Base-by-base conservation (phyloP, 352 stramenopile genomes). In the Phytophthora tubulina region DNA sequence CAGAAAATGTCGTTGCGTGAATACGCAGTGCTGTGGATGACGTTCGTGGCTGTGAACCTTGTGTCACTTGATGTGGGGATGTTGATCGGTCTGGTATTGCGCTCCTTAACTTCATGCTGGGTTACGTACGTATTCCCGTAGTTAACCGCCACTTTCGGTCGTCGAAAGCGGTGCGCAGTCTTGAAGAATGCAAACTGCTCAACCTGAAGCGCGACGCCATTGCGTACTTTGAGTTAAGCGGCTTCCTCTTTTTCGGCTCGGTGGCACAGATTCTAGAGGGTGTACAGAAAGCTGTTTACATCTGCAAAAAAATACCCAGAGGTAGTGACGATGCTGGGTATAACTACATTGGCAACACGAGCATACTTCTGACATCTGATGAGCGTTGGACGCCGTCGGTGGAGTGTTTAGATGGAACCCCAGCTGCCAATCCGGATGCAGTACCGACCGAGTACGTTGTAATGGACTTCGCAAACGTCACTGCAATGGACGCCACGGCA, bases 31-130 rank as follows among this genome's bases (percentile, higher is more conserved):
- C 80, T 96, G 13, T 81, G 98, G 64, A 66, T 85, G 11, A 98
- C 97, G 33, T 99, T 99, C 84, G 73, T 86, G 35, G 80, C 94
- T 4, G 97, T 99, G 69, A 97, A 98, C 72, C 79, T 88, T 42
- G 73, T 96, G 31, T 95, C 93, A n/a, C 91, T 99, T 14, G 95
- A 99, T 72, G 82, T 96, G 61, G 96, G 97, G 11, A 99, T 99
- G 79, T 50, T 98, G 8, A 70, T 94, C 7, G 97, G 97, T 49
- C 91, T 99, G 63, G 88, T 6, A 78, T 98, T 32, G 92, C 92
- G 13, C 88, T 92, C 57, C 63, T 95, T 49, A 92, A 93, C 70
- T 93, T 95, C 56, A 57, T 95, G 57, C 49, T 95, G 14, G 82
- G 82, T 6, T 94, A 93, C 68, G 72, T 86, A 6, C 75, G 86